Evolutionary conservation across 2,329 filamentous ascomycete genomes (phyloP).

Genomic region (Tolypocladium album): DNA sequence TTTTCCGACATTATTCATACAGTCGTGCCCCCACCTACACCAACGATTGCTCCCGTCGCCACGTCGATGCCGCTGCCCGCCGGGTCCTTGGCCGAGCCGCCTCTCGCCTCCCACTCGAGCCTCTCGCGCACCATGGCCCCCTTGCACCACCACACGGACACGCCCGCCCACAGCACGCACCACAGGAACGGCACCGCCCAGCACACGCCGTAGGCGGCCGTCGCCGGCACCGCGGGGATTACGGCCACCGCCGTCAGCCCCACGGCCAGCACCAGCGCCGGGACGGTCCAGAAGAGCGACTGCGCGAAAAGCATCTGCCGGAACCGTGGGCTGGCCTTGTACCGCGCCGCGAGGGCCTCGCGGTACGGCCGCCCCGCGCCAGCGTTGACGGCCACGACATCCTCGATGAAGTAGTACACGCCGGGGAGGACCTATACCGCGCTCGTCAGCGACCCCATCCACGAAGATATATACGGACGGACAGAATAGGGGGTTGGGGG

Average conservation of each 20-base stretch:
- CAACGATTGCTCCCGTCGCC: background rate
- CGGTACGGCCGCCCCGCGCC: constrained; percentile 36
- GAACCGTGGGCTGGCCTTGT: constrained; percentile 29
- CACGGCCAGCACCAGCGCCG: constrained; percentile 23
- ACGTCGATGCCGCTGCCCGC: background rate
- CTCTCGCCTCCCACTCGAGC: constrained; percentile 21
- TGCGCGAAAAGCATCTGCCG: constrained; percentile 27
- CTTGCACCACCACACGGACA: constrained; percentile 26
- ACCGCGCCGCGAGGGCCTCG: constrained; percentile 29
- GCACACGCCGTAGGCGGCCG: constrained; percentile 24
- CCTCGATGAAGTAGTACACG: constrained; percentile 55
- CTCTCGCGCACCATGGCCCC: constrained; percentile 23
- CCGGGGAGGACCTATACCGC: constrained; percentile 39
- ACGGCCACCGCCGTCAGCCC: constrained; percentile 25
- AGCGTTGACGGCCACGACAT: constrained; percentile 57
- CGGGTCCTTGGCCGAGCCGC: background rate
- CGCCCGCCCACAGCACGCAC: constrained; percentile 21
- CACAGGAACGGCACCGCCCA: constrained; percentile 30
- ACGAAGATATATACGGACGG: too few species aligned
- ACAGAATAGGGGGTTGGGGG: too few species aligned
- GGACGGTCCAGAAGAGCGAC: constrained; percentile 30
- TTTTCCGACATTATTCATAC: background rate
- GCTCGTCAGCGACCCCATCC: background rate
- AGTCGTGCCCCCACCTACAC: background rate
- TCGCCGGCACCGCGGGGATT: constrained; percentile 21